Evolutionary conservation across 2,329 filamentous ascomycete species (phyloP).

Genomic region (Monosporascus sp.): DNA sequence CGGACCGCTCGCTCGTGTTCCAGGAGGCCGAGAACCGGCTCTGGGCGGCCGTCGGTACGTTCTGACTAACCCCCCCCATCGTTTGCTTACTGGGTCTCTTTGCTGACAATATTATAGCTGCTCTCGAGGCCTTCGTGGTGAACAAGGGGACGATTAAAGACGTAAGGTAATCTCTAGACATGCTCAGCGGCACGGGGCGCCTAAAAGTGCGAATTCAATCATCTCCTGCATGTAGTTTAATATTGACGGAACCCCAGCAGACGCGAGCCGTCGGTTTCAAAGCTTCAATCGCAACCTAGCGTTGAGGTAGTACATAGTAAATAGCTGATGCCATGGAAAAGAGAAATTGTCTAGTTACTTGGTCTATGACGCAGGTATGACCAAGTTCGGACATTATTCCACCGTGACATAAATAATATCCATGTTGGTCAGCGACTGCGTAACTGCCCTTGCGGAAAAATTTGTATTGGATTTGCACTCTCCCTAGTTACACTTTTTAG

Average conservation of each 20-base stretch:
- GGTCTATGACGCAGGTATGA: too few relatives aligned
- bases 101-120: slow-evolving; percentile 43
- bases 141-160: slow-evolving; percentile 74
- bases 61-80: neutral
- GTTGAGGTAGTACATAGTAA: too few relatives aligned
- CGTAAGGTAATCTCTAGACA: neutral
- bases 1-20: slow-evolving; percentile 79
- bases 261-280: too few relatives aligned
- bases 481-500: slow-evolving; percentile 10
- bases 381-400: too few relatives aligned
- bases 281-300: too few relatives aligned
- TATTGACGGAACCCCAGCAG: too few relatives aligned
- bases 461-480: slow-evolving; percentile 13
- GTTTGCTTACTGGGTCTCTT: neutral
- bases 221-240: too few relatives aligned
- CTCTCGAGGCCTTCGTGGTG: slow-evolving; percentile 84
- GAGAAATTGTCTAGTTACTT: too few relatives aligned
- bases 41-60: slow-evolving; percentile 77
- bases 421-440: too few relatives aligned
- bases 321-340: too few relatives aligned
- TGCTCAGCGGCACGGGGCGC: neutral
- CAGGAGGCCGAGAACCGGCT: slow-evolving; percentile 90
- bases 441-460: neutral
- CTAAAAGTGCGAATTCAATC: neutral
- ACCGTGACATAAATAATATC: too few relatives aligned